Evolutionary conservation across 2,329 filamentous ascomycete genomes (phyloP).

Genomic region (Pseudogymnoascus sp.): DNA sequence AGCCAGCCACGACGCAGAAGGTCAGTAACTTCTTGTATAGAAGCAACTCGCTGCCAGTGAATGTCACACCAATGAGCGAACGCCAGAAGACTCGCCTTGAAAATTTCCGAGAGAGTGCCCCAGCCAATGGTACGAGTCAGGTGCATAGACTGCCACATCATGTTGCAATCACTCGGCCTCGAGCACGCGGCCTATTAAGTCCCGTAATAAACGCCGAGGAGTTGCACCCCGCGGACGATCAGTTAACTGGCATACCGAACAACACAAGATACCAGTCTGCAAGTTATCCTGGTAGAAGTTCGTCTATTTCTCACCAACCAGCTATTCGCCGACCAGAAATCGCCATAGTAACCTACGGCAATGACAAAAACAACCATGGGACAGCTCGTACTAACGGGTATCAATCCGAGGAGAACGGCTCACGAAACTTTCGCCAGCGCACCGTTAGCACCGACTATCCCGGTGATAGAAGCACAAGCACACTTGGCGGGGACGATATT

Average conservation of each 20-base stretch:
- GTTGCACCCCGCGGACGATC: neutral
- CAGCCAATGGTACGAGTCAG: neutral
- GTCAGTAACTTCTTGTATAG: conserved; percentile 3
- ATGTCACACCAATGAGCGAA: conserved; percentile 8
- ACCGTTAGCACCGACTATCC: neutral
- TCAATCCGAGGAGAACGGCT: neutral
- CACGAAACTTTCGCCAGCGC: neutral
- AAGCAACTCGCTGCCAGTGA: conserved; percentile 1
- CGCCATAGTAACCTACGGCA: neutral
- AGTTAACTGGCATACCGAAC: neutral
- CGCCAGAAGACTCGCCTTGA: conserved; percentile 5
- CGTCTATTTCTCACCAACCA: neutral
- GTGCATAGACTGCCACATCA: neutral
- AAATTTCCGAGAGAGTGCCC: neutral
- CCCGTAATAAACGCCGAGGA: neutral
- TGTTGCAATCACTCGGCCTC: conserved; percentile 2
- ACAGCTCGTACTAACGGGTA: neutral
- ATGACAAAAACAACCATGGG: neutral
- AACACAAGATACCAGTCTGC: neutral
- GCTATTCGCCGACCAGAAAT: neutral
- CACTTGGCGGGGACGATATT: neutral
- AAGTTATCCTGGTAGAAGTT: neutral
- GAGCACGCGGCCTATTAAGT: neutral
- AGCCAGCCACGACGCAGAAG: neutral
- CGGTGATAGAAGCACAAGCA: neutral